Evolutionary conservation across 1,284 basidiomycete genomes (phyloP).

Genomic region (Microbotryum lychnidis-dioicae): DNA sequence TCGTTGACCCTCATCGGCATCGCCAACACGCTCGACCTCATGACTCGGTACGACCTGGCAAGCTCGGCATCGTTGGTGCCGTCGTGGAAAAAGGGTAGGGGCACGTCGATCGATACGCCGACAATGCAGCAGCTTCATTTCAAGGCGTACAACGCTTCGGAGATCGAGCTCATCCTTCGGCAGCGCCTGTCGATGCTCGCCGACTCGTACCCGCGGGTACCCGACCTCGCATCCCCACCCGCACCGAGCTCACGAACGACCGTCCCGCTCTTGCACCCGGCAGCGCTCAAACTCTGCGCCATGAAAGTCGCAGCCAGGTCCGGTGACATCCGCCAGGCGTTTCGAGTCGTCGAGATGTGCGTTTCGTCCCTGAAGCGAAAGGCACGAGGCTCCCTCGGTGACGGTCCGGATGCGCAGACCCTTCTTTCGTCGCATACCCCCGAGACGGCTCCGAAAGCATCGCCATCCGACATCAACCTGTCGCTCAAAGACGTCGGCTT

Average conservation of each 20-base stretch:
- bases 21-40: slow-evolving; percentile 37
- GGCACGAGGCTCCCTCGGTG: not conserved
- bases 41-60: slow-evolving; percentile 25
- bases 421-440: slow-evolving; percentile 32
- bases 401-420: slow-evolving; percentile 7
- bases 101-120: slow-evolving; percentile 37
- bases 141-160: slow-evolving; percentile 39
- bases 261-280: slow-evolving; percentile 37
- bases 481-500: slow-evolving; percentile 35
- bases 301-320: slow-evolving; percentile 42
- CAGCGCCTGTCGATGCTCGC: slow-evolving; percentile 38
- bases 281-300: slow-evolving; percentile 41
- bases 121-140: slow-evolving; percentile 40
- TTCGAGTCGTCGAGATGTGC: slow-evolving; percentile 40
- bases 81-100: slow-evolving; percentile 37
- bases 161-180: slow-evolving; percentile 39
- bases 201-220: slow-evolving; percentile 30
- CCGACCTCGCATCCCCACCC: not conserved
- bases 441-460: slow-evolving; percentile 33
- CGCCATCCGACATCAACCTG: slow-evolving; percentile 36
- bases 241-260: not conserved
- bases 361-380: slow-evolving; percentile 38
- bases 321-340: slow-evolving; percentile 42
- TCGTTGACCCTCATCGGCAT: slow-evolving; percentile 36
- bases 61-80: slow-evolving; percentile 16